Conservation (phyloP, 768 basidiomycete genomes). For the Mycena haematopus region DNA sequence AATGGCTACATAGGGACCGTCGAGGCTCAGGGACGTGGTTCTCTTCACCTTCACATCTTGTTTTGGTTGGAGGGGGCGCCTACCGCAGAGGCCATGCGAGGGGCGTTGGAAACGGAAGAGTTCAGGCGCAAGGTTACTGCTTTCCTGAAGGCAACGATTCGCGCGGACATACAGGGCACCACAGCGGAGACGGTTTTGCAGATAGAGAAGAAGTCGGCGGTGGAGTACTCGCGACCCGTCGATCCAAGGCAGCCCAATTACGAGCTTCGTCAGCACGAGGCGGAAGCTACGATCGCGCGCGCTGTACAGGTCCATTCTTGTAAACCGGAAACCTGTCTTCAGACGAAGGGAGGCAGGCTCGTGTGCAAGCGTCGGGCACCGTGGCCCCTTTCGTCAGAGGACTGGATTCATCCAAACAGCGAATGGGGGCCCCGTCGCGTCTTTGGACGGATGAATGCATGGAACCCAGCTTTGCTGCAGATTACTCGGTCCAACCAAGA, state of each 20-base stretch:
- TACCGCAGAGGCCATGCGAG: constrained; percentile 34
- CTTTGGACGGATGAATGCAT: constrained; percentile 36
- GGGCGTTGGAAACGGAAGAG: constrained; percentile 31
- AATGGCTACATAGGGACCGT: constrained; percentile 36
- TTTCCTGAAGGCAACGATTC: constrained; percentile 43
- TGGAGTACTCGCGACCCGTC: constrained; percentile 43
- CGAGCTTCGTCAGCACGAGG: not conserved
- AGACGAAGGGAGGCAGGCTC: constrained; percentile 13
- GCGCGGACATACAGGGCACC: constrained; percentile 40
- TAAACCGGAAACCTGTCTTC: constrained; percentile 26
- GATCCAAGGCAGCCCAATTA: constrained; percentile 36
- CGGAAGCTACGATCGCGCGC: constrained; percentile 34
- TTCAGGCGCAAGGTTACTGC: constrained; percentile 37
- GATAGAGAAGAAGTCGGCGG: constrained; percentile 32
- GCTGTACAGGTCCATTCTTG: constrained; percentile 45
- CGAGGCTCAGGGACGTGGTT: constrained; percentile 47
- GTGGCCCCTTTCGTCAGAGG: constrained; percentile 29
- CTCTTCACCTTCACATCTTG: constrained; percentile 44
- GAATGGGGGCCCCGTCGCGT: constrained; percentile 36
- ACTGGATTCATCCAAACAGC: constrained; percentile 35
- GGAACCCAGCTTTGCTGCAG: constrained; percentile 34
- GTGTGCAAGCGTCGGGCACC: constrained; percentile 45
- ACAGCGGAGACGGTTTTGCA: constrained; percentile 30
- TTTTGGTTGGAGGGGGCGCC: constrained; percentile 41
- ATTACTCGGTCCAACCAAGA: constrained; percentile 44